These are phyloP conservation scores for Claviceps digitariae DNA, from an alignment of 2,329 filamentous ascomycete species.

Conservation along the genomic window DNA sequence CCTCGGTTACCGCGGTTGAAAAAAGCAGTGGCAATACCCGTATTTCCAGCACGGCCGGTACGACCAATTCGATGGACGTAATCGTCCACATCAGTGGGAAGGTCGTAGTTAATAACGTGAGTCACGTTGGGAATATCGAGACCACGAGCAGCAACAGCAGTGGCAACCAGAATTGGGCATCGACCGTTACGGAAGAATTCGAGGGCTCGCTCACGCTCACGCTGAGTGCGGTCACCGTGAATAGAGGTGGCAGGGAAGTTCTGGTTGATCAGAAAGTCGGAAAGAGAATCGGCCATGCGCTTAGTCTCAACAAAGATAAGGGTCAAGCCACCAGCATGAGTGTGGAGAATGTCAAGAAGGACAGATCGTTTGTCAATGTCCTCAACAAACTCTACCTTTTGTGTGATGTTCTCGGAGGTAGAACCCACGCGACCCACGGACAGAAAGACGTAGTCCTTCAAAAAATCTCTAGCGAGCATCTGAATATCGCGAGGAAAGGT, in stretches of 20 bases:
- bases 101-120: constrained; percentile 97
- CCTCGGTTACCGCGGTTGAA: constrained; percentile 99
- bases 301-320: constrained; percentile 99
- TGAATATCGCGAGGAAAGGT: constrained; percentile 99
- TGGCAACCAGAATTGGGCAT: constrained; percentile 93
- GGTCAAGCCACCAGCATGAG: constrained; percentile 75
- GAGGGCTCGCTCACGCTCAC: constrained; percentile 92
- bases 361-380: constrained; percentile 96
- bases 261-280: constrained; percentile 97
- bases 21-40: constrained; percentile 94
- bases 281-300: constrained; percentile 96
- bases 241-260: constrained; percentile 97
- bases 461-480: constrained; percentile 95
- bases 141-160: constrained; percentile 82
- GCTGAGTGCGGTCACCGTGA: constrained; percentile 95
- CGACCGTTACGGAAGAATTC: constrained; percentile 95
- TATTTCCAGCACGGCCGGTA: constrained; percentile 99
- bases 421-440: constrained; percentile 97
- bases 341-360: constrained; percentile 92
- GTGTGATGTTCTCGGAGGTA: constrained; percentile 99
- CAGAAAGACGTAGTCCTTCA: constrained; percentile 98
- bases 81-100: constrained; percentile 97
- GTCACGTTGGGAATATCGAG: constrained; percentile 93
- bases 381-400: constrained; percentile 97
- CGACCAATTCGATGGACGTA: constrained; percentile 99